Base-by-base conservation (phyloP, 768 basidiomycete genomes). In the Termitomyces sp. region DNA sequence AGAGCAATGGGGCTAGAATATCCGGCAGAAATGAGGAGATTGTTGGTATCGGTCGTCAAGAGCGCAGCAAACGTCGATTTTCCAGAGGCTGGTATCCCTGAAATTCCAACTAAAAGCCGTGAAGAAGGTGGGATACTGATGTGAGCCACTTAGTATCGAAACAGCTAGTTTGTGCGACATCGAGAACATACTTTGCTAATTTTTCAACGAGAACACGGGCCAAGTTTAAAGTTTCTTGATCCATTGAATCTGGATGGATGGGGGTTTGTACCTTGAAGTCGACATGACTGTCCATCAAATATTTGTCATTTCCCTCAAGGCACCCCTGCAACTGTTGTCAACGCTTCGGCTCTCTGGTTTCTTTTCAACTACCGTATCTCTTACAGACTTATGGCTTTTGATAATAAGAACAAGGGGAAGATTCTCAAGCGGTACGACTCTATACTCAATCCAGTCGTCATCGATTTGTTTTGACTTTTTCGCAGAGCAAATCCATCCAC, bases 81-180 rank as follows among this genome's bases (percentile, higher is more conserved):
- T 18, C 94, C 93, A 0, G 89, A 88, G 1, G 90, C 95, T 4
- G 95, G 94, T 18, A 88, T 80, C 8, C 91, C 91, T 38, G 85
- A 75, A 57, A 92, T 79, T 36, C 88, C 92, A 35, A 92, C 79
- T 14, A 93, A 69, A 32, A 92, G 75, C 32, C 91, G 82, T 33
- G 69, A 66, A 32, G 70, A 62, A 13, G 60, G 44, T 0, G 73
- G 69, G 13, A 66, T 71, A 62, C 79, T 80, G 64, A 46, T 32
- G 54, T 56, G 48, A 50, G 32, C 38, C 26, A 55, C 40, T 54
- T 53, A 60, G 40, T 43, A 50, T 51, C 14, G 14, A 40, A 32
- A 35, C 13, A 40, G 16, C n/a, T 20, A 28, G 24, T 56, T 46
- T 49, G 52, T 38, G 13, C 51, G 57, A 36, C 18, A 58, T 40